Conservation (phyloP, 176 grass and related monocot species). For the Hyparrhenia diplandra region DNA sequence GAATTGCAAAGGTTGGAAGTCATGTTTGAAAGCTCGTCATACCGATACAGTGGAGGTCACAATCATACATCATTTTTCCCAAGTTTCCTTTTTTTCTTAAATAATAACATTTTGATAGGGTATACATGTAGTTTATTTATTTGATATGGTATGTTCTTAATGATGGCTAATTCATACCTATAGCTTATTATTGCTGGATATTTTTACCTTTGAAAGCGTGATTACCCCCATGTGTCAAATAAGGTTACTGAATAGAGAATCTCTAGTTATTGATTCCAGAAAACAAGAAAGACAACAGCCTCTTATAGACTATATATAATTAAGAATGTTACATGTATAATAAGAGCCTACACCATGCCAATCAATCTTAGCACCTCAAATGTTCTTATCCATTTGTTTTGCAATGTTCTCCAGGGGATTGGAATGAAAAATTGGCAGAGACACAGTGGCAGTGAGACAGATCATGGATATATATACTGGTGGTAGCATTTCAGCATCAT, state of each 20-base stretch:
- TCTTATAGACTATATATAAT: not conserved
- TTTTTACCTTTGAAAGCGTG: not conserved
- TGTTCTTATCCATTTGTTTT: conserved; percentile 13
- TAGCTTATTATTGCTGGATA: not conserved
- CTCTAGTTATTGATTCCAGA: not conserved
- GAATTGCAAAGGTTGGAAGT: not conserved
- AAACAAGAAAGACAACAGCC: not conserved
- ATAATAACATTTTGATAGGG: not conserved
- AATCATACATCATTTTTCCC: not conserved
- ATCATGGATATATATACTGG: not conserved
- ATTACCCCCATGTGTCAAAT: not conserved
- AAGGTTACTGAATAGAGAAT: not conserved
- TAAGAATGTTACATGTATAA: not conserved
- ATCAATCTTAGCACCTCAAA: conserved; percentile 7
- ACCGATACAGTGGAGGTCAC: not conserved
- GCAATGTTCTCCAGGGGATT: not conserved
- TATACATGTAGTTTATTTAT: not conserved
- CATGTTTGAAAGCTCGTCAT: not conserved
- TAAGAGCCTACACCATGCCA: not conserved
- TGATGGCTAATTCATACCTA: not conserved
- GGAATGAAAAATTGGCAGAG: not conserved
- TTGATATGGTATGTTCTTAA: not conserved
- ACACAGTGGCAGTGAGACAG: conserved; percentile 17
- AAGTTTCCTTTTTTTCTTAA: not conserved
- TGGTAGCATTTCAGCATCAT: conserved; percentile 26